Conservation (phyloP, 441 rosid species). For the Pelargonium australe region DNA sequence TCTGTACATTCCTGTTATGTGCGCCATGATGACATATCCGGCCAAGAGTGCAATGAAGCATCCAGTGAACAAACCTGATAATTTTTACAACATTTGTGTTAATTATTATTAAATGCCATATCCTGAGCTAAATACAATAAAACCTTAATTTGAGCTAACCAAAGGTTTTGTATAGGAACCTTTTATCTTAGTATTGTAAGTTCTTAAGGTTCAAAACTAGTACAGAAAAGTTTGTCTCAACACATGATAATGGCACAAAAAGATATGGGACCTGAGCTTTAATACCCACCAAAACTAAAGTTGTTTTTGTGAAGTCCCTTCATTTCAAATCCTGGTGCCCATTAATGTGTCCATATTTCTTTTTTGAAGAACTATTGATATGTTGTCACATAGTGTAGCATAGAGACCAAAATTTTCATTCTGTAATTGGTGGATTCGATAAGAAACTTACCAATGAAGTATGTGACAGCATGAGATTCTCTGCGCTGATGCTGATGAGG, state of each 20-base stretch:
- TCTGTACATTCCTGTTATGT: slow-evolving; percentile 72
- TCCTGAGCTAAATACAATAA: neutral
- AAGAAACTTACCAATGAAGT: slow-evolving; percentile 55
- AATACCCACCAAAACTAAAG: slow-evolving; percentile 10
- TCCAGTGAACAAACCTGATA: slow-evolving; percentile 76
- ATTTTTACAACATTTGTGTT: slow-evolving; percentile 10
- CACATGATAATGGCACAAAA: neutral
- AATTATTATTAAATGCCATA: slow-evolving; percentile 4
- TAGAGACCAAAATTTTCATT: no score
- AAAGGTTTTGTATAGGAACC: neutral
- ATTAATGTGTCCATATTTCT: slow-evolving; percentile 36
- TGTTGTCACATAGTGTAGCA: slow-evolving; percentile 20
- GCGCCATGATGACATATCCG: slow-evolving; percentile 84
- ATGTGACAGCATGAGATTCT: slow-evolving; percentile 61
- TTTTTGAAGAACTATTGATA: slow-evolving; percentile 23
- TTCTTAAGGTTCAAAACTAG: neutral
- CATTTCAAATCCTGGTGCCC: slow-evolving; percentile 33
- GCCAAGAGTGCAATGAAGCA: slow-evolving; percentile 81
- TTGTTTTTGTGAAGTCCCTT: slow-evolving; percentile 22
- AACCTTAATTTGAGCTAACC: no score
- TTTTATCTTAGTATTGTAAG: slow-evolving; percentile 12
- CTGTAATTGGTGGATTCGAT: no score
- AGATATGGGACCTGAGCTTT: no score
- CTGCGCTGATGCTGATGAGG: slow-evolving; percentile 49
- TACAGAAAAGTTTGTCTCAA: neutral